phyloP scores from a whole-genome alignment of 73 alveolate species.

The Paramecium tetraurelia region DNA sequence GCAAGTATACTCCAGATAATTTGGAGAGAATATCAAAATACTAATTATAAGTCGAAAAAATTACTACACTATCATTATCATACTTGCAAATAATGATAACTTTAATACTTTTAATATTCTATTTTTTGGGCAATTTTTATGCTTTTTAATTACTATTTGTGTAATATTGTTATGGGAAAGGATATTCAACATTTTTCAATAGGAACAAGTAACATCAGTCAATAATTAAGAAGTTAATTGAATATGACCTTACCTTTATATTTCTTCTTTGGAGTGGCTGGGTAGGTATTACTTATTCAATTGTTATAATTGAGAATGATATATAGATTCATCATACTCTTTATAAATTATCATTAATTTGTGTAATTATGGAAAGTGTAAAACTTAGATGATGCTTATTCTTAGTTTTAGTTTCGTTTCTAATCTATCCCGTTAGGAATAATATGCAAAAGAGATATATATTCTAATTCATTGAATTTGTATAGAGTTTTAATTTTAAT shows the following conservation, averaged over 20 bases:
- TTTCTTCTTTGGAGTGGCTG: background rate
- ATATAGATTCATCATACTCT: no score
- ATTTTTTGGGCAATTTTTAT: background rate
- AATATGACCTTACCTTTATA: background rate
- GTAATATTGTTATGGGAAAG: background rate
- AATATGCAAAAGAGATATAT: background rate
- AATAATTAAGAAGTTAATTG: background rate
- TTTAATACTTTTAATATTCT: background rate
- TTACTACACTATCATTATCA: no score
- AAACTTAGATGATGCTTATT: background rate
- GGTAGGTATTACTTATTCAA: background rate
- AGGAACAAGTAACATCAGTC: background rate
- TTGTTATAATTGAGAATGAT: no score
- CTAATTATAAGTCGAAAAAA: no score
- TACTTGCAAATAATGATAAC: background rate
- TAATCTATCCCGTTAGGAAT: background rate
- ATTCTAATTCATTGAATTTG: background rate
- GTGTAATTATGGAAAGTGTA: background rate
- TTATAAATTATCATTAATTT: background rate
- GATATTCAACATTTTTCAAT: background rate
- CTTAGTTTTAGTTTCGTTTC: background rate
- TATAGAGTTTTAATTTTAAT: background rate
- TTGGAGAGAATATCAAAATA: no score
- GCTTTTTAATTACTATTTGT: background rate
- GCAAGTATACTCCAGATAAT: no score